Evolutionary conservation across 257 asterid genomes (phyloP).

Genomic region (Ligustrum vulgare): DNA sequence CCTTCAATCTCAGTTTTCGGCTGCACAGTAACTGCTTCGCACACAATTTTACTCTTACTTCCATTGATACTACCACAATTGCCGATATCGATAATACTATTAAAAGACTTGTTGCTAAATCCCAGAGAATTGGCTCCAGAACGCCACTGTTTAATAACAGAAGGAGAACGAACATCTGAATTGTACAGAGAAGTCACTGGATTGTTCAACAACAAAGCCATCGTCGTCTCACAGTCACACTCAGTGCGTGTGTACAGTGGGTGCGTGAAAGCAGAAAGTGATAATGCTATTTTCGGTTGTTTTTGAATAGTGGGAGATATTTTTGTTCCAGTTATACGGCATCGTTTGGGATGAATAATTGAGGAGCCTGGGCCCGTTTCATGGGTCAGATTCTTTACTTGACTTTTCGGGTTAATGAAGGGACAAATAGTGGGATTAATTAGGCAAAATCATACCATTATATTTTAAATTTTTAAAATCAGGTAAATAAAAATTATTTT

Average conservation of each 20-base stretch:
- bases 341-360: not conserved
- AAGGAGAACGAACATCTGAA: conserved; percentile 37
- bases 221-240: conserved; percentile 9
- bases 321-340: not conserved
- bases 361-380: not conserved
- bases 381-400: not conserved
- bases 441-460: too few relatives aligned
- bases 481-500: too few relatives aligned
- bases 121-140: conserved; percentile 20
- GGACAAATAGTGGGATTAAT: not conserved
- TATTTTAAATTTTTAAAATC: too few relatives aligned
- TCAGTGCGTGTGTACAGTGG: not conserved
- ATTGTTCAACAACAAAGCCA: conserved; percentile 65
- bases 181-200: conserved; percentile 46
- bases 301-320: too few relatives aligned
- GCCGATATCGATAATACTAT: conserved; percentile 15
- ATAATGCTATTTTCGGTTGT: not conserved
- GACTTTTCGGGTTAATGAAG: not conserved
- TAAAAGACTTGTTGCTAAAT: conserved; percentile 24
- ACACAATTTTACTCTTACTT: conserved; percentile 31
- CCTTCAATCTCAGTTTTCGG: conserved; percentile 71
- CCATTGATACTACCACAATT: conserved; percentile 17
- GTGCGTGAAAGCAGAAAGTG: too few relatives aligned
- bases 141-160: conserved; percentile 30
- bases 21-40: conserved; percentile 69